phyloP scores from a whole-genome alignment of 2,329 filamentous ascomycete species.

The Colletotrichum paranaense region DNA sequence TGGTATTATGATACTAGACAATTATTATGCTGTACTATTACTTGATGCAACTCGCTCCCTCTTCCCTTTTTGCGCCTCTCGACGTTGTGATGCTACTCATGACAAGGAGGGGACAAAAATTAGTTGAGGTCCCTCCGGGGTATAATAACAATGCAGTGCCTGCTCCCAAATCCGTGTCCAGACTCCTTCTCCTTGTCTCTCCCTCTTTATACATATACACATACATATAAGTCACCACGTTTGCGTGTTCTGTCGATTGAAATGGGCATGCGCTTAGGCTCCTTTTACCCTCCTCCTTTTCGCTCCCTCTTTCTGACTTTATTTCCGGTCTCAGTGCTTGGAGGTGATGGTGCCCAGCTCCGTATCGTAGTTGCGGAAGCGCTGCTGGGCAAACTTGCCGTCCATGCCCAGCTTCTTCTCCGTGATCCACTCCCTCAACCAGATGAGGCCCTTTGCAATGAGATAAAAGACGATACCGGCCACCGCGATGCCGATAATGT shows the following conservation, averaged over 20 bases:
- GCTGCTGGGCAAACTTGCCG: slow-evolving; percentile 52
- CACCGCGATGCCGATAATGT: slow-evolving; percentile 69
- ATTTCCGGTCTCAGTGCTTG: slow-evolving; percentile 14
- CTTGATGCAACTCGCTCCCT: neutral
- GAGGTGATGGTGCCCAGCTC: slow-evolving; percentile 35
- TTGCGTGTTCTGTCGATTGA: neutral
- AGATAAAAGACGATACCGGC: slow-evolving; percentile 65
- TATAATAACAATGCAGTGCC: neutral
- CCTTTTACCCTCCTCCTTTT: no score
- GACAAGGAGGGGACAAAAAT: neutral
- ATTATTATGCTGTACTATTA: neutral
- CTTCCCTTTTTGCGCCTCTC: neutral
- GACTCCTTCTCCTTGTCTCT: neutral
- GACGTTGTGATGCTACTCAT: neutral
- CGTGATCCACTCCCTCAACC: slow-evolving; percentile 60
- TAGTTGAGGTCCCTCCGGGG: neutral
- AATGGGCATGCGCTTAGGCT: no score
- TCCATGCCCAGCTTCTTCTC: slow-evolving; percentile 57
- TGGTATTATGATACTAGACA: slow-evolving; percentile 14
- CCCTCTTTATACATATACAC: neutral
- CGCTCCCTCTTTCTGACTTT: neutral
- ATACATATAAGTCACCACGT: neutral
- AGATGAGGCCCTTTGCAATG: slow-evolving; percentile 62
- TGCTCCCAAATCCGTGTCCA: neutral
- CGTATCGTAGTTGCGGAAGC: slow-evolving; percentile 37